A percentile compares a stretch with the other conserved stretches of the same genome.
Conservation (phyloP, 2,329 filamentous ascomycete genomes). For the Fusarium pseudocircinatum region DNA sequence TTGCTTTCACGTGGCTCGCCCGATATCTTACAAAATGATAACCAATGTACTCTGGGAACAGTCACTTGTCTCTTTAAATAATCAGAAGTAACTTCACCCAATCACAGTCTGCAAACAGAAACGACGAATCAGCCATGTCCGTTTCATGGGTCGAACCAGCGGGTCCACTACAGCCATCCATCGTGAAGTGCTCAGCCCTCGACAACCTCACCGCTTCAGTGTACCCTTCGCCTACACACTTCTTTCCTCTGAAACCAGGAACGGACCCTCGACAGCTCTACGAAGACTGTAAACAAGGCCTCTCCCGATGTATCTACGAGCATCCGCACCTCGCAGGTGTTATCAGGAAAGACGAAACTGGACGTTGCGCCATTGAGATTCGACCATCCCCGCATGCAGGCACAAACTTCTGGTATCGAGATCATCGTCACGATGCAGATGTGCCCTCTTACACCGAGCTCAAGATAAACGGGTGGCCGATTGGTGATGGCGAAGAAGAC, state of each 20-base stretch:
- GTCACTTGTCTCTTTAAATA: neutral
- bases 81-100: fast-evolving
- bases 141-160: constrained; percentile 13
- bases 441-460: constrained; percentile 6
- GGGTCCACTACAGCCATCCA: neutral
- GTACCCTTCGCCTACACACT: constrained; percentile 10
- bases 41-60: neutral
- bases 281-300: constrained; percentile 8
- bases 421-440: neutral
- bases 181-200: constrained; percentile 2
- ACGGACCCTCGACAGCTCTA: constrained; percentile 6
- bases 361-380: constrained; percentile 4
- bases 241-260: neutral
- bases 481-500: constrained; percentile 4
- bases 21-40: neutral
- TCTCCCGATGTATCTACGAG: constrained; percentile 4
- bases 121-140: neutral
- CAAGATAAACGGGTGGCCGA: neutral
- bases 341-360: constrained; percentile 6
- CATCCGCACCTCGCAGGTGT: constrained; percentile 7
- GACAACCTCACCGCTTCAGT: constrained; percentile 15
- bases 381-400: neutral
- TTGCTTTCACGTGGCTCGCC: neutral
- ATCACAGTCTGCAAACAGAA: neutral
- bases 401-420: constrained; percentile 1